phyloP scores from a whole-genome alignment of 805 yeast genomes.

The Cyberlindnera maritima region DNA sequence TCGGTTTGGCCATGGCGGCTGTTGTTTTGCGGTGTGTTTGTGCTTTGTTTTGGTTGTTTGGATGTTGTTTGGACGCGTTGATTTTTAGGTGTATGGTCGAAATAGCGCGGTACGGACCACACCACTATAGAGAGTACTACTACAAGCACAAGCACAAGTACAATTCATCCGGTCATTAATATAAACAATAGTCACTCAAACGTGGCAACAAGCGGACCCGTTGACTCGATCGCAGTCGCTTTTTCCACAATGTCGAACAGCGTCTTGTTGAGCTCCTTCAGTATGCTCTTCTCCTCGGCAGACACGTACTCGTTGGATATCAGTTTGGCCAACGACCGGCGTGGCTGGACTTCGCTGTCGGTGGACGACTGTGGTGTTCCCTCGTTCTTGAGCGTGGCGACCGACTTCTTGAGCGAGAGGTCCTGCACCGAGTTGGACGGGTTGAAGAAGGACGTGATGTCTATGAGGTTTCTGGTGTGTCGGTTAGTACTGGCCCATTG shows the following conservation, averaged over 20 bases:
- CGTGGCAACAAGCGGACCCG: slow-evolving; percentile 24
- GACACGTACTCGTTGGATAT: slow-evolving; percentile 13
- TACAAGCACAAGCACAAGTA: too few species aligned
- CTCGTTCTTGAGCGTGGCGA: slow-evolving; percentile 14
- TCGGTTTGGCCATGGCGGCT: slow-evolving; percentile 13
- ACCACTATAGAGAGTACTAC: neutral
- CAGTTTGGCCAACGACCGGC: slow-evolving; percentile 11
- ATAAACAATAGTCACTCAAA: slow-evolving; percentile 8
- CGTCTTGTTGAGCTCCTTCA: slow-evolving; percentile 14
- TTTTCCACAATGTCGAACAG: slow-evolving; percentile 14
- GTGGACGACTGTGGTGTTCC: neutral
- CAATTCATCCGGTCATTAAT: too few species aligned
- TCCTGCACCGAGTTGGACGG: slow-evolving; percentile 14
- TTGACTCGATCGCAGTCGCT: slow-evolving; percentile 13
- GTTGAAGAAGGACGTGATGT: slow-evolving; percentile 25
- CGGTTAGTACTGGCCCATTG: slow-evolving; percentile 6
- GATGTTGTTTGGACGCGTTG: neutral
- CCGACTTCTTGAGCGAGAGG: slow-evolving; percentile 14
- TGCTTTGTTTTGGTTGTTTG: neutral
- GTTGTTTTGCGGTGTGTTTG: neutral
- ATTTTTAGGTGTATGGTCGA: neutral
- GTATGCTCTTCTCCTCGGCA: slow-evolving; percentile 14
- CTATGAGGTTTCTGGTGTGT: slow-evolving; percentile 18
- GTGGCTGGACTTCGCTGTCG: slow-evolving; percentile 1
- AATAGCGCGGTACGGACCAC: neutral